Evolutionary conservation across 2,329 filamentous ascomycete genomes (phyloP), one percentile per base, ranked within the genome.

Genomic region (Exophiala sp.): DNA sequence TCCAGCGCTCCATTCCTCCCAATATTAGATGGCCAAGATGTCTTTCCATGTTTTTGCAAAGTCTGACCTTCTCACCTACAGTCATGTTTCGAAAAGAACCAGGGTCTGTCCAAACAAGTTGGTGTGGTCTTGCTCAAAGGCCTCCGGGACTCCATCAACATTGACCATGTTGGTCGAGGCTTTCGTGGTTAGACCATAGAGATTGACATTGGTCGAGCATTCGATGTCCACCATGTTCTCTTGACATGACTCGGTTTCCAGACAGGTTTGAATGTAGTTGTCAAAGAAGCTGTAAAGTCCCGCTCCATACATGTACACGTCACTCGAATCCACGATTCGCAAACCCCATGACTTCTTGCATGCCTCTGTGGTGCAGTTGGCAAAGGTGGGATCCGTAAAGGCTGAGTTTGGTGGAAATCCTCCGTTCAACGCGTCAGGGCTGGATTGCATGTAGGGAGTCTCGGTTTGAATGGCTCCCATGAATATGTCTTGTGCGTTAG

Each of bases 401-500:
- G 72, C 72, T 14, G 78, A 60, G 64, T 86, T 82, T 59, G 76
- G 72, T 0, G 74, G 75, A 70, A 87, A 90, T 36, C 63, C 62
- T 66, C 85, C 87, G 78, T 2, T 89, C 82, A 62, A 87, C 80
- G 3, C 91, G 89, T 74, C 92, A 91, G 68, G 87, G 82, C 74
- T 95, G 89, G 79, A 87, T 90, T 77, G 84, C 55, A 68, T 70
- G 62, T 89, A 91, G 32, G 91, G 88, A 4, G 91, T 96, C 74
- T 96, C 92, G 3, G 88, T 89, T 74, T 96, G 91, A 65, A 95
- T 89, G 47, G 89, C 75, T 9, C 82, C 85, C 80, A 95, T 86
- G 75, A 87, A 95, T 59, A 95, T 79, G 66, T 91, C 87, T 65
- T 83, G 78, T 1, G 91, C 89, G 58, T 86, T 85, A 66, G 80